Base-by-base conservation (phyloP, 2,329 filamentous ascomycete species). In the Phialophora chinensis region DNA sequence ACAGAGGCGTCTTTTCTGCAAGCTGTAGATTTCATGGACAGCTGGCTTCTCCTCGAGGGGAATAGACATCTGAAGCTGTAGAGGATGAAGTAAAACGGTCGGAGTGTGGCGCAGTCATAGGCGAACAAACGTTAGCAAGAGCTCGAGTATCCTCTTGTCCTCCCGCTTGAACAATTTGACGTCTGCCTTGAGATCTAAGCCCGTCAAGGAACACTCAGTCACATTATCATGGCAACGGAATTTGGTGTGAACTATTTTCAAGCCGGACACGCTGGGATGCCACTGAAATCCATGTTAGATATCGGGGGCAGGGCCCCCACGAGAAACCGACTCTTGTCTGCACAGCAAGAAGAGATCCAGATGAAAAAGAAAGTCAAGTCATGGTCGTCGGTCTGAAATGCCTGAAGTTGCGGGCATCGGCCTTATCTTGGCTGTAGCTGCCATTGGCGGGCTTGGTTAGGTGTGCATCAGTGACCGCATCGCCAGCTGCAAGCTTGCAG, bases 21-120 rank as follows among this genome's bases (percentile, higher is more conserved):
- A 35, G 31, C 33, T 20, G 20, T 57, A 12, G 10, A 33, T 90
- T 89, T 17, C 14, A 35, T 56, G 27, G 53, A 38, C 29, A 35
- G 29, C 10, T 10, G 31, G 17, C 29, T 56, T 17, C n/a, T 35
- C 23, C 17, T 29, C 10, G 6, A 12, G 20, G 14, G 5, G 8
- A 29, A 29, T 52, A 29, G 27, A 35, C 11, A 35, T 35, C 14
- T 14, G 29, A 56, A 14, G 53, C 31, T 56, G 29, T 56, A 56
- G 17, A 35, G 1, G 14, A 2, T 31, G 12, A 29, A 23, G 14
- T 27, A 23, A 29, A 3, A 50, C 4, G 10, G 47, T 23, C 20
- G 25, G 47, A 50, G 7, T 5, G 8, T 20, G n/a, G n/a, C n/a
- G 7, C 7, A 50, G 20, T 23, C 4, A 2, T 10, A 20, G 17